These are phyloP conservation scores for Globisporangium megalacanthum DNA, from an alignment of 352 stramenopile species.

Conservation along the genomic window DNA sequence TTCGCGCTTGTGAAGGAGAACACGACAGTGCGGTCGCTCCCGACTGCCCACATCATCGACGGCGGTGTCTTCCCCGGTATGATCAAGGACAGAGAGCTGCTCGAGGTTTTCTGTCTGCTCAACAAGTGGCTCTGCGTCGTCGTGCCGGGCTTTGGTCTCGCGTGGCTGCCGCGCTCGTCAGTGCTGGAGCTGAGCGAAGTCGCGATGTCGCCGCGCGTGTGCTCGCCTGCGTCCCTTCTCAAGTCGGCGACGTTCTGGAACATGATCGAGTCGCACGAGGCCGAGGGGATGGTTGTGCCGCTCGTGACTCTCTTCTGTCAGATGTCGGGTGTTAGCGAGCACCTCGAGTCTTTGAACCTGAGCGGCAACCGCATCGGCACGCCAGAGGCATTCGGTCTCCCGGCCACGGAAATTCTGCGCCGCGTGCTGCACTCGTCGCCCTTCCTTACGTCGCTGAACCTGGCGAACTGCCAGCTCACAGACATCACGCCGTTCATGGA, in stretches of 20 bases:
- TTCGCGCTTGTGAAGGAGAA: conserved; percentile 43
- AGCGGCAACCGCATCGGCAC: conserved; percentile 55
- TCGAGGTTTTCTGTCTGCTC: conserved; percentile 51
- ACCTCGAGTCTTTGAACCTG: conserved; percentile 48
- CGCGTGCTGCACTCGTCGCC: conserved; percentile 54
- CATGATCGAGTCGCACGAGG: conserved; percentile 45
- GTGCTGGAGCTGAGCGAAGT: conserved; percentile 47
- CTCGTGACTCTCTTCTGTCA: conserved; percentile 48
- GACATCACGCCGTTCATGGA: conserved; percentile 46
- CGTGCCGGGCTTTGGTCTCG: conserved; percentile 48
- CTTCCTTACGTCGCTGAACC: conserved; percentile 44
- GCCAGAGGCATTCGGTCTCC: conserved; percentile 46
- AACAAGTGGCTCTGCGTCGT: conserved; percentile 54
- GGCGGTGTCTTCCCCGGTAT: conserved; percentile 37
- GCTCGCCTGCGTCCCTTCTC: conserved; percentile 37
- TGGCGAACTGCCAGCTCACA: conserved; percentile 39
- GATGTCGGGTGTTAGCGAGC: conserved; percentile 46
- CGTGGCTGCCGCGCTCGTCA: conserved; percentile 38
- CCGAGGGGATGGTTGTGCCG: conserved; percentile 42
- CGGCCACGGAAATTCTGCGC: conserved; percentile 39
- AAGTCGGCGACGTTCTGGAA: conserved; percentile 39
- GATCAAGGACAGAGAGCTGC: conserved; percentile 32
- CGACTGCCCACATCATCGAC: conserved; percentile 36
- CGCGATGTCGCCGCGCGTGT: conserved; percentile 41
- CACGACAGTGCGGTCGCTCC: conserved; percentile 35